phyloP scores from a whole-genome alignment of 2,329 filamentous ascomycete species.

The Trichoderma sp. region DNA sequence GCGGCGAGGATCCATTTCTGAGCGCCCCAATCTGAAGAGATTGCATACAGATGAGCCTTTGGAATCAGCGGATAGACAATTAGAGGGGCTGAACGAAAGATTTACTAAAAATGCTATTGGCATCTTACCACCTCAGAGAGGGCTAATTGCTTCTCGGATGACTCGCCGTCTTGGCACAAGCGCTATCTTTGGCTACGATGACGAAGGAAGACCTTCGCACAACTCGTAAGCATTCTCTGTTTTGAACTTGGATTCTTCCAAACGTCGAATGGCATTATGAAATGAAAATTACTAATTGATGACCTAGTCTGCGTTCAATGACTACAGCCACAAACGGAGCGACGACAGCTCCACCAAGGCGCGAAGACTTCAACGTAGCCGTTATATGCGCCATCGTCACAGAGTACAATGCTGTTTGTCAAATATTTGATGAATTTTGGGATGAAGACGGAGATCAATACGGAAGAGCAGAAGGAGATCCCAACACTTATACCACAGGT shows the following conservation, averaged over 20 bases:
- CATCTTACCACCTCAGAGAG: not conserved
- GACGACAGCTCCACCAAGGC: not conserved
- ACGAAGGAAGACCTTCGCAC: not conserved
- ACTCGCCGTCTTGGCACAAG: no score
- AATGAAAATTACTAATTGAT: not conserved
- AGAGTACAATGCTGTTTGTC: slow-evolving; percentile 28
- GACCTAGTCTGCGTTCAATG: not conserved
- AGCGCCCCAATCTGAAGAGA: not conserved
- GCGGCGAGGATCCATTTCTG: slow-evolving; percentile 1
- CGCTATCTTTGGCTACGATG: not conserved
- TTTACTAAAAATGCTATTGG: not conserved
- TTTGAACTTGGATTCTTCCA: not conserved
- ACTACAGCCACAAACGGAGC: not conserved
- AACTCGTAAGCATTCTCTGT: not conserved
- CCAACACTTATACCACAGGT: slow-evolving; percentile 34
- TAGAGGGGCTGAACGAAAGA: not conserved
- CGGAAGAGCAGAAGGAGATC: slow-evolving; percentile 28
- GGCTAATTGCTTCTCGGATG: not conserved
- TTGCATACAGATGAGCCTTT: not conserved
- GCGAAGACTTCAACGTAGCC: slow-evolving; percentile 27
- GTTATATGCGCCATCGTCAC: slow-evolving; percentile 28
- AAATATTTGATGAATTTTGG: slow-evolving; percentile 31
- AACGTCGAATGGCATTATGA: no score
- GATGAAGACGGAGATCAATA: slow-evolving; percentile 26
- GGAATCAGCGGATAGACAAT: no score